Conservation (phyloP, 2,329 filamentous ascomycete genomes). For the Hypoxylon sp. region DNA sequence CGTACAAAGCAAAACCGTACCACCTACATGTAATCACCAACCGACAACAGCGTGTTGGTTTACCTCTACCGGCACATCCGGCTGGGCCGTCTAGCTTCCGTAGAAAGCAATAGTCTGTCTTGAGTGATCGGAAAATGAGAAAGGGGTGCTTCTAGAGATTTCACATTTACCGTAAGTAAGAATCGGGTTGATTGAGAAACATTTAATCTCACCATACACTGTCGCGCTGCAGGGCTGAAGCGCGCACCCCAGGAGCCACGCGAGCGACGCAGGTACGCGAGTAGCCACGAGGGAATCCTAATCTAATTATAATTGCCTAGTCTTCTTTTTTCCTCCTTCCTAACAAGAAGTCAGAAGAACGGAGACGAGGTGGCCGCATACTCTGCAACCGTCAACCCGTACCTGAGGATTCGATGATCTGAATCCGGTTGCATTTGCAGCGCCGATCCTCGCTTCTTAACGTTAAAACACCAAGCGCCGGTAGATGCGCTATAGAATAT, state of each 20-base stretch:
- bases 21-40: no score
- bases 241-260: slow-evolving; percentile 28
- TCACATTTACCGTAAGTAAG: neutral
- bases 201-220: slow-evolving; percentile 8
- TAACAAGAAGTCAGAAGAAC: slow-evolving; percentile 3
- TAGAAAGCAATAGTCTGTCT: slow-evolving; percentile 14
- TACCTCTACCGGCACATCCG: slow-evolving; percentile 13
- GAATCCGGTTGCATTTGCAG: slow-evolving; percentile 32
- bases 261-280: slow-evolving; percentile 38
- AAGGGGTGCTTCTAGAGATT: slow-evolving; percentile 7
- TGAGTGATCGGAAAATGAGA: slow-evolving; percentile 1
- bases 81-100: slow-evolving; percentile 5
- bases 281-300: slow-evolving; percentile 37
- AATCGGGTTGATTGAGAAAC: slow-evolving; percentile 10
- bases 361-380: slow-evolving; percentile 36
- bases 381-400: slow-evolving; percentile 25
- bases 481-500: slow-evolving; percentile 7
- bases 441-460: slow-evolving; percentile 30
- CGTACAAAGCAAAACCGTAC: slow-evolving; percentile 1
- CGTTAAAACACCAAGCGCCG: slow-evolving; percentile 12
- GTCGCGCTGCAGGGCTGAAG: slow-evolving; percentile 27
- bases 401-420: slow-evolving; percentile 22
- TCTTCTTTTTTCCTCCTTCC: slow-evolving; percentile 6
- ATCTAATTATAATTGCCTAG: slow-evolving; percentile 27
- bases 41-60: neutral